Percentiles rank a stretch among this genome's conserved stretches.
phyloP scores from a whole-genome alignment of 345 rosid genomes.

The Corchorus capsularis region DNA sequence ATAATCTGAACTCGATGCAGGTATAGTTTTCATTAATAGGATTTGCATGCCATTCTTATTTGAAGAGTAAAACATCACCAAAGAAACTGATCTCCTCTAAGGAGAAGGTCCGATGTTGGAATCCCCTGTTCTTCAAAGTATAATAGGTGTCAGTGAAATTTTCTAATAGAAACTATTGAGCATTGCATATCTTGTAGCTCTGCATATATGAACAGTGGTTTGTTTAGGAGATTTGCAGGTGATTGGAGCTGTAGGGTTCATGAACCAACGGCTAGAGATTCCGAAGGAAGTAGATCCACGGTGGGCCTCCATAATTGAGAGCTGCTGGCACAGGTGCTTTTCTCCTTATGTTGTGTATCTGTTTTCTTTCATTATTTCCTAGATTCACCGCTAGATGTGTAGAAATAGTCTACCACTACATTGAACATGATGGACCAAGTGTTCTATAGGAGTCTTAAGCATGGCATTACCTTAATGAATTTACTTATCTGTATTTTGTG shows the following conservation, averaged over 20 bases:
- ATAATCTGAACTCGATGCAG: conserved; percentile 94
- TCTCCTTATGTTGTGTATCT: conserved; percentile 1
- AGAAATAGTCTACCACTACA: neutral
- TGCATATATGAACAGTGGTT: conserved; percentile 23
- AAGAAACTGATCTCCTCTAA: conserved; percentile 5
- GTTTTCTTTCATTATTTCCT: conserved; percentile 5
- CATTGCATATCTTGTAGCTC: neutral
- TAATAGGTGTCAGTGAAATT: neutral
- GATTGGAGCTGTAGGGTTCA: conserved; percentile 97
- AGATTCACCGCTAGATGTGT: conserved; percentile 7
- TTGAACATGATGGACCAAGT: neutral
- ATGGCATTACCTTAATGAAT: neutral
- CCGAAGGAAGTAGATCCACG: conserved; percentile 79
- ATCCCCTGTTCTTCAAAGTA: neutral
- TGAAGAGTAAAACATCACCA: neutral
- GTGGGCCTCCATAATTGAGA: conserved; percentile 80
- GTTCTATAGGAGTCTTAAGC: neutral
- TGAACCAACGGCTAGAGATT: conserved; percentile 89
- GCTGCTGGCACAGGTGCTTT: conserved; percentile 91
- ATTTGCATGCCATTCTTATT: neutral
- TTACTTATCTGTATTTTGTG: neutral
- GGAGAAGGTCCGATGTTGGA: neutral
- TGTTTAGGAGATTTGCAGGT: conserved; percentile 59
- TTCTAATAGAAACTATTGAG: neutral
- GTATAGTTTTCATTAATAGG: conserved; percentile 38